Conservation (phyloP, 306 rosid species). For the Gynostemma pentaphyllum region DNA sequence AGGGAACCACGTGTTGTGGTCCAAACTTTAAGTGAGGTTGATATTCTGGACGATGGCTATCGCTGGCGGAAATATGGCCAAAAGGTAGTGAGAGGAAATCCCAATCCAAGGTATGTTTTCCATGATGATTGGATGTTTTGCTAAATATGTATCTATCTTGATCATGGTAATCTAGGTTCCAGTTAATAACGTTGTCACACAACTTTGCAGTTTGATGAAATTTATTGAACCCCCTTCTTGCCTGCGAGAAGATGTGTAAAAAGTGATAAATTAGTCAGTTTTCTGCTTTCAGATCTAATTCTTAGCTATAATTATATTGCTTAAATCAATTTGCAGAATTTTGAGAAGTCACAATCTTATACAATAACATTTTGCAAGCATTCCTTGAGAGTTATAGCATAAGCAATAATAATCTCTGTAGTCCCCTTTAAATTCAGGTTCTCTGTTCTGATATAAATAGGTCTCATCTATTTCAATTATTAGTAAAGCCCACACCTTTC, state of each 20-base stretch:
- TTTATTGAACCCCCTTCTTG: background rate
- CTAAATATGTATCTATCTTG: background rate
- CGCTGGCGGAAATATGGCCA: conserved; percentile 99
- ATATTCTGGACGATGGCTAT: conserved; percentile 96
- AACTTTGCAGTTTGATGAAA: background rate
- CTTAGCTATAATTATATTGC: background rate
- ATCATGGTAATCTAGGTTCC: background rate
- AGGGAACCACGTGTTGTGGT: conserved; percentile 97
- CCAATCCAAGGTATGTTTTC: conserved; percentile 78
- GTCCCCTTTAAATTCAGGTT: conserved; percentile 5
- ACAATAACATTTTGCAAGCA: background rate
- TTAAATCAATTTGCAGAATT: background rate
- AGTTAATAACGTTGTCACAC: background rate
- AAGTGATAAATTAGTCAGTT: background rate
- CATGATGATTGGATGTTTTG: background rate
- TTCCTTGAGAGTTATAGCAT: background rate
- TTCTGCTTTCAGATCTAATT: background rate
- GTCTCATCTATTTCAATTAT: background rate
- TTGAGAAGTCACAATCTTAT: background rate
- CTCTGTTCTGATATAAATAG: conserved; percentile 9
- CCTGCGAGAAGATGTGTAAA: background rate
- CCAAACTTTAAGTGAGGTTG: conserved; percentile 95
- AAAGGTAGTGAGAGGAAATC: conserved; percentile 97
- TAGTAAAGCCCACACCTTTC: background rate
- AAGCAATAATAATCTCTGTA: background rate